These are phyloP conservation scores for Penicillium sclerotigenum DNA, from an alignment of 2,329 filamentous ascomycete species.

Conservation along the genomic window DNA sequence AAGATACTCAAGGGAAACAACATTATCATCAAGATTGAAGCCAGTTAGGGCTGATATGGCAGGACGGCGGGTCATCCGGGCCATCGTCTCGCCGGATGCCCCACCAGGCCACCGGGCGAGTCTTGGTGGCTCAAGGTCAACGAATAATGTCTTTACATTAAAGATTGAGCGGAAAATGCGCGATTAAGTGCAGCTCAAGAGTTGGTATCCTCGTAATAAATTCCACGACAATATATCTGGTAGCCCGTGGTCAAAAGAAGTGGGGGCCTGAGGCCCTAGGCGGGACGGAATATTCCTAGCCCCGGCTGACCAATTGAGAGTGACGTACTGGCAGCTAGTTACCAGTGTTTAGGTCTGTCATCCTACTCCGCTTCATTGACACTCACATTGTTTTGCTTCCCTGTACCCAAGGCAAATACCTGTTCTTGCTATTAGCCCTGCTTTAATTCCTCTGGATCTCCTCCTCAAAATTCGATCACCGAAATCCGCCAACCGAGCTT, in stretches of 20 bases:
- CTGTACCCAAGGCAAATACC: too few relatives aligned
- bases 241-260: background rate
- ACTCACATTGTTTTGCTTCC: background rate
- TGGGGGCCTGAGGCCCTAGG: background rate
- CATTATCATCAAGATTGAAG: background rate
- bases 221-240: background rate
- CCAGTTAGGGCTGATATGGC: background rate
- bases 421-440: background rate
- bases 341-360: background rate
- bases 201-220: background rate
- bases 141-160: too few relatives aligned
- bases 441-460: background rate
- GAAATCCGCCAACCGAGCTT: background rate
- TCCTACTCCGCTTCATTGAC: background rate
- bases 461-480: background rate
- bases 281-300: background rate
- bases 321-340: slow-evolving; percentile 7
- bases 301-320: slow-evolving; percentile 8
- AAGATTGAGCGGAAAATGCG: too few relatives aligned
- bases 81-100: background rate
- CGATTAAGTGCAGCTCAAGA: background rate
- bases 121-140: background rate
- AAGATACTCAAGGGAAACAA: background rate
- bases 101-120: background rate
- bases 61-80: background rate